Base-by-base conservation (phyloP, 768 basidiomycete species). In the Lentinula guzmanii region DNA sequence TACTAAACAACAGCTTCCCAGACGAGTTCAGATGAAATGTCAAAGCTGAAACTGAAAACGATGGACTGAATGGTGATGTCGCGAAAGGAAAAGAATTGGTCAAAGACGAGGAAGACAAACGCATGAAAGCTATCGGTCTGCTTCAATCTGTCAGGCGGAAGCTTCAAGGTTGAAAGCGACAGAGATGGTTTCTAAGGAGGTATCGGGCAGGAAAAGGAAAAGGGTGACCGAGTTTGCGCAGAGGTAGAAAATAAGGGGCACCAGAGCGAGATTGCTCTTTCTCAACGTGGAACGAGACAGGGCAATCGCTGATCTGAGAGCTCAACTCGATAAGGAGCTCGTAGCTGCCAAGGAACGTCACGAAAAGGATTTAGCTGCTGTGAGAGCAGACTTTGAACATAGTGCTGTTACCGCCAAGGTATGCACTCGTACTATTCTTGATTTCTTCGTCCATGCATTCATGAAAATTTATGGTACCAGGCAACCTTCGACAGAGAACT, bases 51-150 rank as follows among this genome's bases (percentile, higher is more conserved):
- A 57, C 74, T 0, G 86, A 90, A 43, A 73, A 87, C 0, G 79
- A 82, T 2, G 79, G 78, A 16, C 75, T 94, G n/a, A 78, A 79
- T 52, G 71, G 78, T 16, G 91, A 97, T 61, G 71, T 88, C 0
- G 81, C 86, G 51, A 82, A 81, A 50, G 74, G 82, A 3, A 87
- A 85, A 64, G 77, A 76, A 18, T 60, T 77, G 10, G 88, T 86
- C 5, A 97, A 92, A 71, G 95, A 98, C 63, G 97, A 98, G 70
- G 97, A 98, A 72, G 97, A 99, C 74, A 98, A 99, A 74, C 86
- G 95, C 11, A 85, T 87, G 18, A 99, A 98, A 69, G 95, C 95
- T 0, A 90, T 98, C 65, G 89, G 87, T 56, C 75, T 98, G 28
- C 77, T 99, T 61, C 98, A 98, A 75, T 94, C 94, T 1, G 92